Conservation (phyloP, 805 yeast species). For the Brettanomyces nanus region DNA sequence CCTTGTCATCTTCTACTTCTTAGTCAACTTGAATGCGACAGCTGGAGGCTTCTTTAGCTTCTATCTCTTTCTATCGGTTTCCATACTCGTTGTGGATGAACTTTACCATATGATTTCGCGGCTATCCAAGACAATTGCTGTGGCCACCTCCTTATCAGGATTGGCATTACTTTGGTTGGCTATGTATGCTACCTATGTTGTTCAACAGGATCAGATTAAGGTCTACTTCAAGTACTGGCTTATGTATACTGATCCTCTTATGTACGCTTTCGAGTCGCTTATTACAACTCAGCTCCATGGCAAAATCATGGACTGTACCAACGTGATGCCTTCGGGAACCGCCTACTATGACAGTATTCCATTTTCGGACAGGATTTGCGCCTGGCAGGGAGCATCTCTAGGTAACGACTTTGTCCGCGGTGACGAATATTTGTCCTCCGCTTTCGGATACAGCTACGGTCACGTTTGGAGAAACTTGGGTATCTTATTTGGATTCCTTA, state of each 20-base stretch:
- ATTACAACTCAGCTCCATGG: slow-evolving; percentile 59
- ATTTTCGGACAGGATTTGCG: slow-evolving; percentile 40
- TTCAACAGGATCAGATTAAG: slow-evolving; percentile 48
- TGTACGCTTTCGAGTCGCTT: slow-evolving; percentile 54
- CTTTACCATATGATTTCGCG: slow-evolving; percentile 47
- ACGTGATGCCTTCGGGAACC: slow-evolving; percentile 54
- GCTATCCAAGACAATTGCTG: slow-evolving; percentile 32
- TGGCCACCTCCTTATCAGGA: slow-evolving; percentile 51
- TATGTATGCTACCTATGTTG: slow-evolving; percentile 51
- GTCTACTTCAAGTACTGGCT: slow-evolving; percentile 65
- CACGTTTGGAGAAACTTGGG: slow-evolving; percentile 32
- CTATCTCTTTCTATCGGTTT: slow-evolving; percentile 34
- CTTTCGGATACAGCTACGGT: slow-evolving; percentile 39
- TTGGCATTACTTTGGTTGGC: slow-evolving; percentile 38
- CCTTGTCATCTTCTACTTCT: slow-evolving; percentile 44
- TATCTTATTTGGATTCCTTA: slow-evolving; percentile 20
- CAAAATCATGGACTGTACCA: slow-evolving; percentile 42
- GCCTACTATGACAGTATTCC: slow-evolving; percentile 33
- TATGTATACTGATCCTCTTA: slow-evolving; percentile 47
- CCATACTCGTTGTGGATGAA: slow-evolving; percentile 36
- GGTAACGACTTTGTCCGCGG: slow-evolving; percentile 53
- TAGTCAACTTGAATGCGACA: slow-evolving; percentile 35
- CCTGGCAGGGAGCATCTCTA: slow-evolving; percentile 18
- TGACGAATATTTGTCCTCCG: slow-evolving; percentile 37
- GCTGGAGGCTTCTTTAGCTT: slow-evolving; percentile 50